Conservation (phyloP, 1,139 yeast genomes). For the Martiniozyma asiatica region DNA sequence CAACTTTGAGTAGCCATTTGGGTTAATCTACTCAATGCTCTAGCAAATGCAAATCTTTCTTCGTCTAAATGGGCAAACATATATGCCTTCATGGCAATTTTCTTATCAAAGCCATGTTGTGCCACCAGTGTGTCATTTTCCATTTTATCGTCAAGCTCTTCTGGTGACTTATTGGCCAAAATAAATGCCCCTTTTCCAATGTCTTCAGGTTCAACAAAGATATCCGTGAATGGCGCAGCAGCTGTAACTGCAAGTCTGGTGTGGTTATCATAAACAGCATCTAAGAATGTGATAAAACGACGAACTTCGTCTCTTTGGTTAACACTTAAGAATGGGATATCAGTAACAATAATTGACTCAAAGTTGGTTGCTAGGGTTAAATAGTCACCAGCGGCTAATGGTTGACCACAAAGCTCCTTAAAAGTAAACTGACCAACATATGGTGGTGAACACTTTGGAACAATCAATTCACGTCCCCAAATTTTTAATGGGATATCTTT, state of each 20-base stretch:
- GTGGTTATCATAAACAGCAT: conserved; percentile 88
- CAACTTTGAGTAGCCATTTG: conserved; percentile 94
- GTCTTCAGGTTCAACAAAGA: conserved; percentile 78
- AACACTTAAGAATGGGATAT: conserved; percentile 74
- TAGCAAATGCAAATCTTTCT: conserved; percentile 91
- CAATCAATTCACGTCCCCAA: conserved; percentile 78
- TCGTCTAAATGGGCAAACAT: conserved; percentile 80
- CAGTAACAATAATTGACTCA: conserved; percentile 73
- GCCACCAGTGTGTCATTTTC: conserved; percentile 53
- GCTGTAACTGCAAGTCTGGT: conserved; percentile 82
- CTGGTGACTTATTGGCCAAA: conserved; percentile 22
- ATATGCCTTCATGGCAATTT: conserved; percentile 63
- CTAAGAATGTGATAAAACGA: conserved; percentile 84
- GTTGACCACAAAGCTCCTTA: conserved; percentile 71
- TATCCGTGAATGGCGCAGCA: conserved; percentile 70
- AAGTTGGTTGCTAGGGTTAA: conserved; percentile 69
- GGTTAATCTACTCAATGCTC: conserved; percentile 80
- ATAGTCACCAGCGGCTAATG: conserved; percentile 94
- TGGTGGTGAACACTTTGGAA: conserved; percentile 69
- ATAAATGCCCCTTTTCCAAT: conserved; percentile 43
- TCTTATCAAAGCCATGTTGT: conserved; percentile 64
- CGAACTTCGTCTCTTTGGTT: conserved; percentile 75
- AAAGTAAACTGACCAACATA: conserved; percentile 85
- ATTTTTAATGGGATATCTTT: conserved; percentile 38
- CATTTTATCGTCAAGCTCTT: conserved; percentile 31